phyloP scores from a whole-genome alignment of 2,329 filamentous ascomycete species.

The Phaeomoniella chlamydospora region DNA sequence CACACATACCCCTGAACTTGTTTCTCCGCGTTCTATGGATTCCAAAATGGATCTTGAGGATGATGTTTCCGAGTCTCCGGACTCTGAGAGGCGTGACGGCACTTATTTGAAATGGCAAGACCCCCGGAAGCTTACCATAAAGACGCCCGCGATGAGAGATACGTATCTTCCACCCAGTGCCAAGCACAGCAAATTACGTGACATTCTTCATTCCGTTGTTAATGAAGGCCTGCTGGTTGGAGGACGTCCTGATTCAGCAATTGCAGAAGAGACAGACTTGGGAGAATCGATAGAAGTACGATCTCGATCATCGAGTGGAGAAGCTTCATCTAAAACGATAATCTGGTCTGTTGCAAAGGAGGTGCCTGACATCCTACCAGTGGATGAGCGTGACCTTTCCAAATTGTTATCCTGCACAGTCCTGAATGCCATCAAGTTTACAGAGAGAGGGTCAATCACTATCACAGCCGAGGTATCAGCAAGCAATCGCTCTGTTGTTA shows the following conservation, averaged over 20 bases:
- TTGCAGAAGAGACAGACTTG: conserved; percentile 24
- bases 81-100: too few species aligned
- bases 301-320: conserved; percentile 27
- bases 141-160: conserved; percentile 1
- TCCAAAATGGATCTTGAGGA: background rate
- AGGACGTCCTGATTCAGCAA: conserved; percentile 31
- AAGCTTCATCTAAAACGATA: conserved; percentile 26
- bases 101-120: background rate
- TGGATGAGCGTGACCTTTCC: conserved; percentile 48
- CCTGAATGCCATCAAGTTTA: conserved; percentile 58
- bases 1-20: conserved; percentile 21
- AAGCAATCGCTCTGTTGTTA: conserved; percentile 39
- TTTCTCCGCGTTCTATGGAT: conserved; percentile 12
- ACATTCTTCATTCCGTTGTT: conserved; percentile 29
- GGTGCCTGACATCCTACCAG: conserved; percentile 30
- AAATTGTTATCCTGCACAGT: conserved; percentile 51
- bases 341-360: conserved; percentile 31
- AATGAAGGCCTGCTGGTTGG: conserved; percentile 33
- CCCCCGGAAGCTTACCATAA: background rate
- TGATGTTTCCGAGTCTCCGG: background rate
- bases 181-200: conserved; percentile 28
- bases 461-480: conserved; percentile 38
- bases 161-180: conserved; percentile 20
- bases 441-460: conserved; percentile 46
- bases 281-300: conserved; percentile 31